Percentiles rank a stretch among this genome's conserved stretches.
These are phyloP conservation scores for Raphidocelis subcapitata DNA, from an alignment of 139 green algal species.

Conservation along the genomic window DNA sequence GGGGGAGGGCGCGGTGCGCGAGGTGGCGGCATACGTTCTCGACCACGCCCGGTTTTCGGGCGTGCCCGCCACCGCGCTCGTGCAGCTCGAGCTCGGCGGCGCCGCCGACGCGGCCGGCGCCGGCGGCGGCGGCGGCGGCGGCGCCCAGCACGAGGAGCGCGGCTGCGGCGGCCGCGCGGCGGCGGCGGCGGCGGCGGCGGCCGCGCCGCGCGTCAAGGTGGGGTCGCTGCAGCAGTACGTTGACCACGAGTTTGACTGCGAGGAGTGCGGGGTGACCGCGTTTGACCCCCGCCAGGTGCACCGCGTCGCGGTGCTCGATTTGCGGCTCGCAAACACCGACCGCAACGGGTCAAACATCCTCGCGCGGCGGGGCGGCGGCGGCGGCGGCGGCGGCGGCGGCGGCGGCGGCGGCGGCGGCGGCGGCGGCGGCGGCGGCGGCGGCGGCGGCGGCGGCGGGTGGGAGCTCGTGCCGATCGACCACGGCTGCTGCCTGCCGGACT, in stretches of 20 bases:
- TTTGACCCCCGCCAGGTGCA: constrained; percentile 58
- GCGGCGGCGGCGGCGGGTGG: constrained; percentile 24
- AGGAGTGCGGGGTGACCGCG: constrained; percentile 51
- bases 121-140: no score
- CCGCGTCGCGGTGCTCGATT: constrained; percentile 57
- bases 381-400: constrained; percentile 11
- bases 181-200: no score
- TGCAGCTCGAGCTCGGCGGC: constrained; percentile 21
- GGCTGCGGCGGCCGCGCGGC: no score
- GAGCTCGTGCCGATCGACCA: constrained; percentile 70
- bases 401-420: constrained; percentile 6
- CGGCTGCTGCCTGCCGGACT: constrained; percentile 56
- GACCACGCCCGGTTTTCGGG: constrained; percentile 60
- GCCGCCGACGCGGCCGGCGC: constrained; percentile 7
- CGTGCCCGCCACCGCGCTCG: constrained; percentile 66
- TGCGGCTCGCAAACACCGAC: constrained; percentile 68
- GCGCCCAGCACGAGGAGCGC: no score
- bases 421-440: constrained; percentile 13
- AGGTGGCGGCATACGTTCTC: constrained; percentile 67
- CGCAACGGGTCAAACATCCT: constrained; percentile 73
- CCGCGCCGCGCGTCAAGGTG: constrained; percentile 35
- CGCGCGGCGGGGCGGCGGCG: constrained; percentile 16
- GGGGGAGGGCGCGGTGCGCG: constrained; percentile 63
- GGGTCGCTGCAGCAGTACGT: constrained; percentile 68
- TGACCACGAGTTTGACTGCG: constrained; percentile 51